Conservation (phyloP, 768 basidiomycete species). For the Russula earlei region DNA sequence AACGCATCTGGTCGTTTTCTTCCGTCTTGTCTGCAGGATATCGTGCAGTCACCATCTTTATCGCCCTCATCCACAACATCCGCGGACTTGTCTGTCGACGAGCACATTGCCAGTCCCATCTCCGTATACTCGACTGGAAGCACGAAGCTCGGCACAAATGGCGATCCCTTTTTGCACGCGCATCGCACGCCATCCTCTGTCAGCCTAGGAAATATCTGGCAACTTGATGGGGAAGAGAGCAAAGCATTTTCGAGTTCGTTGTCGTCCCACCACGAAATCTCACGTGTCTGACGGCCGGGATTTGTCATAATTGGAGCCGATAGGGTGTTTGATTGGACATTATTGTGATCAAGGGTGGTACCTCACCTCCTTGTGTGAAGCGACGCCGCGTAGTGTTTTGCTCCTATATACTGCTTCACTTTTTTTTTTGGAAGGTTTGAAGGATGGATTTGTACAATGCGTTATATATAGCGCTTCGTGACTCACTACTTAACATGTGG, state of each 20-base stretch:
- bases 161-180: constrained; percentile 5
- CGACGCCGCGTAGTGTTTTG: neutral
- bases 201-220: constrained; percentile 54
- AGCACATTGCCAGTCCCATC: constrained; percentile 26
- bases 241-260: constrained; percentile 12
- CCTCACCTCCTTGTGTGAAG: neutral
- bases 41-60: constrained; percentile 57
- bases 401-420: constrained; percentile 5
- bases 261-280: constrained; percentile 1
- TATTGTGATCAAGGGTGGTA: neutral
- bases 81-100: constrained; percentile 56
- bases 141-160: constrained; percentile 12
- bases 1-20: constrained; percentile 38
- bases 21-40: constrained; percentile 72
- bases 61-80: constrained; percentile 47
- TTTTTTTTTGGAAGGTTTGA: constrained; percentile 12
- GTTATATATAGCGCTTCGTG: constrained; percentile 1
- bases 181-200: constrained; percentile 19
- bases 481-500: constrained; percentile 8
- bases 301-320: neutral
- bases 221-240: constrained; percentile 61
- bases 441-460: constrained; percentile 13
- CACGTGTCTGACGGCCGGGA: constrained; percentile 1
- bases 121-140: constrained; percentile 11
- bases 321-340: neutral